Base-by-base conservation (phyloP, 2,329 filamentous ascomycete species). In the Blastomyces silverae region DNA sequence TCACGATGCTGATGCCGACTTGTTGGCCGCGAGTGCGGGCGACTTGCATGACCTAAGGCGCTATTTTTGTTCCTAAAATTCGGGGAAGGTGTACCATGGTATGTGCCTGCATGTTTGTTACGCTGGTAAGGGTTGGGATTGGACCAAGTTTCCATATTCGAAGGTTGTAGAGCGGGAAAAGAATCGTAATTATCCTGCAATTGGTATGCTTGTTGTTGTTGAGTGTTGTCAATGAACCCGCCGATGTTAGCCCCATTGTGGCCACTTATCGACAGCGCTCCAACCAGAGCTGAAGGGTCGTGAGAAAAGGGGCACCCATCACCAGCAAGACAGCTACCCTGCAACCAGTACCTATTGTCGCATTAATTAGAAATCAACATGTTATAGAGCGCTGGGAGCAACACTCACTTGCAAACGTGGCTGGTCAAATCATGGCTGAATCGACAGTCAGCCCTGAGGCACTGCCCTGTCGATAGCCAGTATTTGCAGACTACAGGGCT, bases 231-330 rank as follows among this genome's bases (percentile, higher is more conserved):
- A 65, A 84, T 82, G 66, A 85, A 84, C 5, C 82, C 75, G n/a
- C 88, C 85, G 65, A 84, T 81, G 57, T 86, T 64, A 70, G 70
- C 44, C 11, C 70, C 69, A 31, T 68, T 72, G 44, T 71, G 73
- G 57, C 78, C 90, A 67, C 90, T 89, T 17, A 97, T 78, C 42
- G 83, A 86, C 68, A 99, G 84, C 70, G 90, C 90, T 72, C 89
- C 91, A 79, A 96, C 87, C 17, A 97, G 84, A 69, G 91, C 86
- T 1, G 92, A 87, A 2, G 94, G 94, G 71, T 99, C 94, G 77
- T 99, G 94, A 17, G 93, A 97, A 79, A 99, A 99, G 66, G 96
- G 91, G 76, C 94, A 99, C 2, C 91, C 92, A 65, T 92, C 89
- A 46, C 94, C 93, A 25, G 94, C 94, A 44, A 99, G 84, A 74